Evolutionary conservation across 345 rosid species (phyloP), one percentile per base, ranked within the genome.

Genomic region (Salix suchowensis): DNA sequence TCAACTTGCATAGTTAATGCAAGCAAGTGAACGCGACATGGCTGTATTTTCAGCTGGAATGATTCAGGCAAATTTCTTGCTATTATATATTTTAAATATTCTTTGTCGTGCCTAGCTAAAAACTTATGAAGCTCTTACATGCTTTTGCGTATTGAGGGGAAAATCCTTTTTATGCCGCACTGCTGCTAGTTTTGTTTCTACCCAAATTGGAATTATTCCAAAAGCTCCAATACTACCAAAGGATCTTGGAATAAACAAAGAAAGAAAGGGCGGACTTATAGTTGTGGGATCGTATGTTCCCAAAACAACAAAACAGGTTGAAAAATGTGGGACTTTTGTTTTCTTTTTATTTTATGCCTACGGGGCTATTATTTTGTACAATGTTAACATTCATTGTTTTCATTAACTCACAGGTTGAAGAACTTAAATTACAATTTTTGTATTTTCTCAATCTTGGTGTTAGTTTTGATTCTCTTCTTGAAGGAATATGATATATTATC

Each of bases 221-320:
- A 91, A 86, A 87, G 88, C 91, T 84, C 97, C 88, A 64, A 84
- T 92, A 71, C 85, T 88, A 73, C 97, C 97, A 1, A 91, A 86
- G 83, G 94, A 95, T 87, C 84, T 91, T 26, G 93, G 91, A 78
- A 80, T 87, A 52, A 85, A 81, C 77, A 83, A 81, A 81, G 89
- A 90, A 74, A 84, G 76, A 74, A 88, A 74, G 58, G 98, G 98
- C 73, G 98, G 89, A 28, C 89, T 95, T 28, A 88, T 95, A 36
- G 90, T 93, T 84, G 97, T 95, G 62, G 98, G 98, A 46, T 95
- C 98, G 65, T 95, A 91, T 88, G 98, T 95, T 77, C 97, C 98
- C 0, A 95, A 95, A 83, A 95, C 97, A 77, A 95, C 98, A 70
- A 88, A 89, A 79, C 98, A 95, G 98, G 98, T 94, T 69, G 19